These are phyloP conservation scores for Begonia fuchsioides DNA, from an alignment of 306 rosid genomes.

Conservation along the genomic window DNA sequence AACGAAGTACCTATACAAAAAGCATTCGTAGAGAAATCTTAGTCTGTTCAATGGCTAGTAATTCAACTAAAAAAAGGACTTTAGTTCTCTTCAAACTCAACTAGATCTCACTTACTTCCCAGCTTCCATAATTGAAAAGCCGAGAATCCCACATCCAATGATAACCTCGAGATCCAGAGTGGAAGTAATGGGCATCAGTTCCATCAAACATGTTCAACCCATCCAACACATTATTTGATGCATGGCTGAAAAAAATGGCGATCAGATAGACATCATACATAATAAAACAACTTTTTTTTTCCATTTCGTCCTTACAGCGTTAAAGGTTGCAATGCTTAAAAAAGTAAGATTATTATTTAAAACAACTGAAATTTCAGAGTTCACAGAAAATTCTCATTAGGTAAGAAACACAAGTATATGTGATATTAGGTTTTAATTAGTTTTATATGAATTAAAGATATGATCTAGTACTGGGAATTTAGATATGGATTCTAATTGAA, in stretches of 20 bases:
- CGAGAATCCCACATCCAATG: slow-evolving; percentile 99
- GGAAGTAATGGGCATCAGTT: slow-evolving; percentile 86
- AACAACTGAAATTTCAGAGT: too few relatives aligned
- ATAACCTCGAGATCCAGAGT: slow-evolving; percentile 92
- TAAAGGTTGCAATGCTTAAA: too few relatives aligned
- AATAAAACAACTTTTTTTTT: too few relatives aligned
- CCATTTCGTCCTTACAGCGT: too few relatives aligned
- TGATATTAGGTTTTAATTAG: neutral
- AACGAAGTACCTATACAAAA: slow-evolving; percentile 66
- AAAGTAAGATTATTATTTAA: too few relatives aligned
- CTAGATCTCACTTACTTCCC: slow-evolving; percentile 67
- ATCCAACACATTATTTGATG: slow-evolving; percentile 84
- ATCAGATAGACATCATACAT: slow-evolving; percentile 11
- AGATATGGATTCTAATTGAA: too few relatives aligned
- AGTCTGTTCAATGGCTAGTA: neutral
- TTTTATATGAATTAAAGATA: too few relatives aligned
- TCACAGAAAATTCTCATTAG: too few relatives aligned
- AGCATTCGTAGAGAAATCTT: slow-evolving; percentile 8
- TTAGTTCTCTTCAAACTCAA: neutral
- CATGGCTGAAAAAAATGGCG: slow-evolving; percentile 43
- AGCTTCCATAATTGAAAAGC: slow-evolving; percentile 96
- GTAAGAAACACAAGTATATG: too few relatives aligned
- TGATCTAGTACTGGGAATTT: too few relatives aligned
- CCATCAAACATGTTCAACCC: slow-evolving; percentile 98
- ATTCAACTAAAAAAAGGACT: neutral